Percentiles rank a stretch among this genome's conserved stretches.
Evolutionary conservation across 78 protist genomes (phyloP).

Genomic region (Dictyostelium brefeldianum): DNA sequence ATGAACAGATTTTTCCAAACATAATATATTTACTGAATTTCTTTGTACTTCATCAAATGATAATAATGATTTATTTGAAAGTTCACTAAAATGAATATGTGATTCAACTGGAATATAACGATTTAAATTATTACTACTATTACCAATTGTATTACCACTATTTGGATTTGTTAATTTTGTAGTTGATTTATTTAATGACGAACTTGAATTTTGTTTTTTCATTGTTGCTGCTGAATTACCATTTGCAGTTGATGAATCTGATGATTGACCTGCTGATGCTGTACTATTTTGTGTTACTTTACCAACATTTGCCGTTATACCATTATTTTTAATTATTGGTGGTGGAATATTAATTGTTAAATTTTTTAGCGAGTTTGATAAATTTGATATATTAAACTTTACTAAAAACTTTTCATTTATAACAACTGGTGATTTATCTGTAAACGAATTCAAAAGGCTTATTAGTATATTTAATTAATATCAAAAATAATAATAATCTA

Average conservation of each 20-base stretch:
- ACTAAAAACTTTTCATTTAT: conserved; percentile 26
- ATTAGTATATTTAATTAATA: background rate
- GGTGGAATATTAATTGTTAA: conserved; percentile 56
- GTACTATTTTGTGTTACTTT: background rate
- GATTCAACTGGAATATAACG: conserved; percentile 61
- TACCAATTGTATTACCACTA: background rate
- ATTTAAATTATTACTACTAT: background rate
- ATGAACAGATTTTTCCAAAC: conserved; percentile 54
- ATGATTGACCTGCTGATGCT: background rate
- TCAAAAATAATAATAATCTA: too few relatives aligned
- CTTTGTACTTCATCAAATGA: conserved; percentile 57
- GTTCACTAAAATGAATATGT: conserved; percentile 68
- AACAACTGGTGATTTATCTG: conserved; percentile 35
- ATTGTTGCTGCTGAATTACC: background rate
- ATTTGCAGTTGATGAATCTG: background rate
- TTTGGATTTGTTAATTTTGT: background rate
- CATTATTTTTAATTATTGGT: background rate
- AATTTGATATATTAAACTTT: conserved; percentile 34
- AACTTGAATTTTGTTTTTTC: conserved; percentile 18
- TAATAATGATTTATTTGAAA: conserved; percentile 40
- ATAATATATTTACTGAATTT: conserved; percentile 34
- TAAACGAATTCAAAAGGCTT: background rate
- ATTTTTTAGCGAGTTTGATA: conserved; percentile 23
- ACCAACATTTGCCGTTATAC: background rate
- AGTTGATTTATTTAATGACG: background rate